These are phyloP conservation scores for Eremothecium cymbalariae DNA, from an alignment of 1,139 yeast genomes.

Conservation along the genomic window DNA sequence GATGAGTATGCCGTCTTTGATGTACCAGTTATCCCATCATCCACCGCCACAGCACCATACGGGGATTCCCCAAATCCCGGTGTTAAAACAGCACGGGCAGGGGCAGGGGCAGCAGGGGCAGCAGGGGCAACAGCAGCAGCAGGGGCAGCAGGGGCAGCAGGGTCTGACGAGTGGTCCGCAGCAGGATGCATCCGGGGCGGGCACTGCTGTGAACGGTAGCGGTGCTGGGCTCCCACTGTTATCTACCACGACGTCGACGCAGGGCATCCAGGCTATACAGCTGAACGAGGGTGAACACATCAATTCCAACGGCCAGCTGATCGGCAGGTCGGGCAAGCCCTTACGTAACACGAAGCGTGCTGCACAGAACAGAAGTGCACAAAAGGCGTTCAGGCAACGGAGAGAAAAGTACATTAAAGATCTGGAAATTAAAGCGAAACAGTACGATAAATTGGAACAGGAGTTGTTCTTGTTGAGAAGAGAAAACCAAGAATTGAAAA, in stretches of 20 bases:
- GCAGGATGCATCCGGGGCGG: conserved; percentile 4
- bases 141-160: conserved; percentile 5
- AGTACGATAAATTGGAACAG: conserved; percentile 50
- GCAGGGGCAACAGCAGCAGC: conserved; percentile 2
- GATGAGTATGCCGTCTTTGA: conserved; percentile 6
- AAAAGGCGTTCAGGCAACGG: conserved; percentile 76
- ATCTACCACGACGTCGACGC: conserved; percentile 6
- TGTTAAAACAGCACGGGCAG: conserved; percentile 5
- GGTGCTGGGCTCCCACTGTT: conserved; percentile 3
- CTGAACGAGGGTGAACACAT: conserved; percentile 18
- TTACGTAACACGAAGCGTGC: conserved; percentile 71
- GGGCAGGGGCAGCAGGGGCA: conserved; percentile 2
- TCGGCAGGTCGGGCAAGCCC: conserved; percentile 38
- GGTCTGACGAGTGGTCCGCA: conserved; percentile 2
- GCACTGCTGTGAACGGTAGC: conserved; percentile 3
- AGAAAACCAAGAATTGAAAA: conserved; percentile 66
- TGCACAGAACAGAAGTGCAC: conserved; percentile 82
- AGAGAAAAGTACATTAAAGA: conserved; percentile 73
- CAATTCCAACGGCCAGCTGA: conserved; percentile 20
- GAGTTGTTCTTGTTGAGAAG: conserved; percentile 55
- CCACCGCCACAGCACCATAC: conserved; percentile 1
- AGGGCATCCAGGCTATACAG: conserved; percentile 7
- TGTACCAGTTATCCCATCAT: conserved; percentile 6
- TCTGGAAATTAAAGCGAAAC: conserved; percentile 60
- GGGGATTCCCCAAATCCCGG: conserved; percentile 4